phyloP scores from a whole-genome alignment of 2,329 filamentous ascomycete genomes.

The Xylariaceae sp. region DNA sequence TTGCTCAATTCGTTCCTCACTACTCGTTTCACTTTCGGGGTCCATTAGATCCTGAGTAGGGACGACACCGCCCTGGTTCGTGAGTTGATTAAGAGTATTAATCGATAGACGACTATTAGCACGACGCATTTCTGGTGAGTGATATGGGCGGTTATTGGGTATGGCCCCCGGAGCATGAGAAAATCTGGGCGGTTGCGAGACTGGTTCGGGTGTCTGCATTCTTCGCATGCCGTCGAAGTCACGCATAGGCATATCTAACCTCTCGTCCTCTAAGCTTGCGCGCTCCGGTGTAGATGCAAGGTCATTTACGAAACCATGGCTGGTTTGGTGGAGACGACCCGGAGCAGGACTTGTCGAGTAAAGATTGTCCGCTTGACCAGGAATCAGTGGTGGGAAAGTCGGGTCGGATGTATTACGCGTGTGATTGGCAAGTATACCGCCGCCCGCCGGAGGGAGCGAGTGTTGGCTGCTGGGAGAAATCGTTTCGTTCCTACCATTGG shows the following conservation, averaged over 20 bases:
- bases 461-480: constrained; percentile 44
- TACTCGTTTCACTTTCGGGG: constrained; percentile 31
- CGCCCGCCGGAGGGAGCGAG: constrained; percentile 35
- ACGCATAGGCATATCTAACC: constrained; percentile 40
- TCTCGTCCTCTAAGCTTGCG: constrained; percentile 57
- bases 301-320: constrained; percentile 42
- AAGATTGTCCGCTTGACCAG: constrained; percentile 23
- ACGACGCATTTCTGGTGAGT: constrained; percentile 73
- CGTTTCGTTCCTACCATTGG: constrained; percentile 47
- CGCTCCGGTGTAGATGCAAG: constrained; percentile 49
- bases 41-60: constrained; percentile 32
- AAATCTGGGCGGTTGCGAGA: constrained; percentile 76
- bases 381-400: constrained; percentile 30
- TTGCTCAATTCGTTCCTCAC: constrained; percentile 34
- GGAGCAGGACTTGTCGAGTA: constrained; percentile 31
- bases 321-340: constrained; percentile 36
- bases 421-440: constrained; percentile 35
- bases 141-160: constrained; percentile 67
- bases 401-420: constrained; percentile 49
- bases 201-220: constrained; percentile 69
- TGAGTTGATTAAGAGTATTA: constrained; percentile 77
- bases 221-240: constrained; percentile 54
- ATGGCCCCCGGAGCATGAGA: constrained; percentile 69
- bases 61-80: constrained; percentile 60
- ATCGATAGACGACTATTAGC: constrained; percentile 82